Base-by-base conservation (phyloP, 306 rosid genomes). In the Corylus americana region DNA sequence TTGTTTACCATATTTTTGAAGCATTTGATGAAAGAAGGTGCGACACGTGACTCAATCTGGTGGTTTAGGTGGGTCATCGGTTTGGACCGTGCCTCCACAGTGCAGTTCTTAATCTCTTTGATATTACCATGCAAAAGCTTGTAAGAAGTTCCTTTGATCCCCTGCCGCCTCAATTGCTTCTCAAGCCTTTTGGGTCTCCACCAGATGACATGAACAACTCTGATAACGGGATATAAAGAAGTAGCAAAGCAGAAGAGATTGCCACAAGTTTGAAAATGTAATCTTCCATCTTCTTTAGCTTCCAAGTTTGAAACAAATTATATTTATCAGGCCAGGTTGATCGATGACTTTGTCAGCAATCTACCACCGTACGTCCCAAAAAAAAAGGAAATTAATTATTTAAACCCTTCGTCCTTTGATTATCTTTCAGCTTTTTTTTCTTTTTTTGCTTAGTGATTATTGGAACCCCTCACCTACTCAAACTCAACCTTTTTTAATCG, bases 101-200 rank as follows among this genome's bases (percentile, higher is more conserved):
- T 11, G 79, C 77, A 68, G 27, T 50, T 73, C 37, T 55, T 76
- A 73, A 84, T 78, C 58, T 88, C 85, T n/a, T 76, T 39, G 63
- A 37, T 49, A 85, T 84, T 90, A 45, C 89, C 91, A 4, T 22
- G 80, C 8, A 76, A 42, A 67, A 80, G 59, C 79, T 72, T 82
- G 78, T 81, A 88, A 20, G 78, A 70, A 57, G 79, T 79, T 47
- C 91, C 91, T 77, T 47, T 53, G 12, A 88, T 81, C 66, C 87
- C 87, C 83, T 85, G 86, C 59, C 70, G 66, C 67, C 82, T 69
- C 16, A 88, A 39, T 29, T 71, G 55, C 42, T 79, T 83, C 80
- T 79, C 81, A 3, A 77, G 10, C 29, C 76, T 77, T 74, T 14
- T 79, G 74, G 91, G 89, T 81, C 62, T 81, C 87, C 78, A 77